Evolutionary conservation across 352 stramenopile species (phyloP).

Genomic region (Globisporangium heterothallicum): DNA sequence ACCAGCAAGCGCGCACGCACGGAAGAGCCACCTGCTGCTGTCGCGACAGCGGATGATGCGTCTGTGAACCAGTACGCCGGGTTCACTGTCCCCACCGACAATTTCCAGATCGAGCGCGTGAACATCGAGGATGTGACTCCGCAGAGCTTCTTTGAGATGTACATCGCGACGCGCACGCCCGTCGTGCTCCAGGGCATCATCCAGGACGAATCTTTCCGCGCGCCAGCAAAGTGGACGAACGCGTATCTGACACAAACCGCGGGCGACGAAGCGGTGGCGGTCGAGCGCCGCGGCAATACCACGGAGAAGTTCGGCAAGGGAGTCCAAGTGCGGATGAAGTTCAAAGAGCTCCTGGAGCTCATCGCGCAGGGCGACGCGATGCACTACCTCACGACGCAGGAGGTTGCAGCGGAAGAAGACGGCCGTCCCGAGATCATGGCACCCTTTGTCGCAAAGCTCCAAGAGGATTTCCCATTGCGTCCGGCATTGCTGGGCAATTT

Average conservation of each 20-base stretch:
- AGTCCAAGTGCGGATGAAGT: constrained; percentile 82
- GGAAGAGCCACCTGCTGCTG: constrained; percentile 10
- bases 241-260: constrained; percentile 57
- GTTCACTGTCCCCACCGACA: constrained; percentile 35
- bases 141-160: constrained; percentile 73
- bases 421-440: constrained; percentile 82
- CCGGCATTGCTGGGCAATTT: constrained; percentile 85
- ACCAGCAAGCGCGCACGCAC: constrained; percentile 38
- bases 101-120: constrained; percentile 51
- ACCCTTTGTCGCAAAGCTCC: constrained; percentile 71
- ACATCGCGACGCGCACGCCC: constrained; percentile 70
- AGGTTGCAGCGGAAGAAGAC: constrained; percentile 59
- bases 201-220: constrained; percentile 42
- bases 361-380: constrained; percentile 64
- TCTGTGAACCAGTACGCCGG: constrained; percentile 56
- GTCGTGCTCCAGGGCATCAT: constrained; percentile 73
- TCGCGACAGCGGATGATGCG: not conserved
- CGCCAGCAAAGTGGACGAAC: constrained; percentile 68
- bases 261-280: constrained; percentile 61
- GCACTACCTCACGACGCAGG: constrained; percentile 89
- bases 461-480: constrained; percentile 77
- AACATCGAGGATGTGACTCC: constrained; percentile 44
- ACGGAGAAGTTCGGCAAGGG: constrained; percentile 82
- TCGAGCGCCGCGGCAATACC: constrained; percentile 65
- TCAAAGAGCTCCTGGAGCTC: constrained; percentile 68